Percentiles rank a stretch among this genome's conserved stretches.
Evolutionary conservation across 441 rosid species (phyloP).

Genomic region (Dalechampia spathulata): DNA sequence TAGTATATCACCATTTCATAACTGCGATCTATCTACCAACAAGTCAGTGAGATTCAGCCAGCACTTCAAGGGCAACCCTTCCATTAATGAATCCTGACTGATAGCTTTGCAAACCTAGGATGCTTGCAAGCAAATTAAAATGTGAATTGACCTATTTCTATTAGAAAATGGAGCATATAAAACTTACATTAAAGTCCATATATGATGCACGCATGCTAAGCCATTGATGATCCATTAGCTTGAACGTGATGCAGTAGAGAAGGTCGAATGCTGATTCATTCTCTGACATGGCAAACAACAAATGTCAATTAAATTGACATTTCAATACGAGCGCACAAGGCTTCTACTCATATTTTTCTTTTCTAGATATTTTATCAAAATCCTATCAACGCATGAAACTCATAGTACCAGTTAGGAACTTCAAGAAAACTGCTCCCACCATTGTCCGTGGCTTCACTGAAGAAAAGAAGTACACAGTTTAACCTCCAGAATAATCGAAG

Average conservation of each 20-base stretch:
- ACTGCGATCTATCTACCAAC: not conserved
- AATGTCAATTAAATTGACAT: not conserved
- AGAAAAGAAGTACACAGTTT: constrained; percentile 9
- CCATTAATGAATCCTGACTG: too few species aligned
- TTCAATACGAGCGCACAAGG: not conserved
- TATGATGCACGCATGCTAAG: constrained; percentile 89
- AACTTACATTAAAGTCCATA: constrained; percentile 92
- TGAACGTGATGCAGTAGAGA: constrained; percentile 93
- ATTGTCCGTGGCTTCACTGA: constrained; percentile 80
- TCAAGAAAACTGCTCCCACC: constrained; percentile 75
- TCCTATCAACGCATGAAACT: not conserved
- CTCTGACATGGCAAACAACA: constrained; percentile 34
- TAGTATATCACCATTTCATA: not conserved
- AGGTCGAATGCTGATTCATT: constrained; percentile 87
- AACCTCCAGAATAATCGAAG: not conserved
- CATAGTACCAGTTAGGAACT: constrained; percentile 70
- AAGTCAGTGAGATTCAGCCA: too few species aligned
- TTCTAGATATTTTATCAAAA: not conserved
- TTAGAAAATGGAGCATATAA: too few species aligned
- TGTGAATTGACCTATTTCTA: too few species aligned
- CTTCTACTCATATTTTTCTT: not conserved
- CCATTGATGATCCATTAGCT: constrained; percentile 98
- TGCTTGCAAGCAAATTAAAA: not conserved
- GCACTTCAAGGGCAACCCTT: too few species aligned
- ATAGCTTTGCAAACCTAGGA: not conserved